Evolutionary conservation across 345 rosid genomes (phyloP), one percentile per base, ranked within the genome.

Genomic region (Boechera divaricarpa): DNA sequence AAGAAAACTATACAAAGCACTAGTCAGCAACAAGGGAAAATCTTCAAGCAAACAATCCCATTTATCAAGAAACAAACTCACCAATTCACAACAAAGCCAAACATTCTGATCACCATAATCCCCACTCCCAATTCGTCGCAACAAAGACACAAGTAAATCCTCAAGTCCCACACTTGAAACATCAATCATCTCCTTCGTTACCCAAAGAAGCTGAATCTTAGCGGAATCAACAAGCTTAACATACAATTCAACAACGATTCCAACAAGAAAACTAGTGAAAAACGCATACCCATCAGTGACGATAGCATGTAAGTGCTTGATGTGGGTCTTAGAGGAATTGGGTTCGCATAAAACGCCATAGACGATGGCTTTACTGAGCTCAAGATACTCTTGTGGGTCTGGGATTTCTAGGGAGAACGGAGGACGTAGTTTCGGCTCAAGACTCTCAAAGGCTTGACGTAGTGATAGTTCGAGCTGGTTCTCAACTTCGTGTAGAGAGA

Each of bases 51-150:
- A 67, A 68, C 77, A 84, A 63, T 72, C 76, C 88, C 89, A 88
- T 41, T 91, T 77, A 28, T 75, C 58, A 38, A 77, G 28, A 53
- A 81, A 86, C 74, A 90, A 62, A 18, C 56, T 83, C 57, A 81
- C 92, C 74, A 86, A 45, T 80, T 87, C 97, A 67, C 72, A 91
- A 69, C 90, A 90, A 75, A 94, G 78, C 91, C 91, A 91, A 73
- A 88, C 66, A 83, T 90, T 91, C 41, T 83, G 84, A 64, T 87
- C 88, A 32, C 86, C 74, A 45, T 80, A 87, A 78, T 94, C 98
- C 28, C 93, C 89, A 68, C 91, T 31, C 2, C 32, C 32, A 31
- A 31, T 31, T 31, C 36, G 81, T 83, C 98, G 80, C 64, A 94
- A 67, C 65, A 94, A 75, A 35, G 76, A 74, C 26, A 84, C 82